Conservation (phyloP, 331 rosid genomes). For the Malus hybrid region DNA sequence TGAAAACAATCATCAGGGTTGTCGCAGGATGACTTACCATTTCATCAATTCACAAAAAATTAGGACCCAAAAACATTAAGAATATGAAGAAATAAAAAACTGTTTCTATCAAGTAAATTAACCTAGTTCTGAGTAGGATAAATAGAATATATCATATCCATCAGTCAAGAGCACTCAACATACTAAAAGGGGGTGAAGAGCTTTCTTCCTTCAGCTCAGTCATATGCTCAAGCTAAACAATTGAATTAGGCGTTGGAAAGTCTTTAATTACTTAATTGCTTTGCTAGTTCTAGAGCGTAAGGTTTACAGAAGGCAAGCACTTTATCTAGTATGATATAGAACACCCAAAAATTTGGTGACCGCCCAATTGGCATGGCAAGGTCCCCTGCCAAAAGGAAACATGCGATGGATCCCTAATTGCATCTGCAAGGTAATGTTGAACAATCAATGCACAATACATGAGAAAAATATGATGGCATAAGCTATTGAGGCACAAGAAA, state of each 20-base stretch:
- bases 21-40: too few relatives aligned
- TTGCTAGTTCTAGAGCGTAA: background rate
- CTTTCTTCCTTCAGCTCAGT: background rate
- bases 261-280: background rate
- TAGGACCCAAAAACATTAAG: background rate
- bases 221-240: background rate
- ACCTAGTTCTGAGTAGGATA: background rate
- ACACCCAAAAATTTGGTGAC: conserved; percentile 98
- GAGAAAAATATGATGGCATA: background rate
- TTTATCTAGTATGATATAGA: conserved; percentile 78
- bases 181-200: background rate
- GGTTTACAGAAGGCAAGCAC: conserved; percentile 48
- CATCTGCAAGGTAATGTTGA: conserved; percentile 49
- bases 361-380: conserved; percentile 64
- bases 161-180: background rate
- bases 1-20: too few relatives aligned
- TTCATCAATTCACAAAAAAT: too few relatives aligned
- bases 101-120: too few relatives aligned
- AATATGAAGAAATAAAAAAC: background rate
- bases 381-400: conserved; percentile 99
- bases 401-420: conserved; percentile 60
- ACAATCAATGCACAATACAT: conserved; percentile 11
- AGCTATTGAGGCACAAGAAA: background rate
- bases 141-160: background rate
- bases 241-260: background rate